Conservation (phyloP, 2,329 filamentous ascomycete genomes). For the Talaromyces atroroseus region DNA sequence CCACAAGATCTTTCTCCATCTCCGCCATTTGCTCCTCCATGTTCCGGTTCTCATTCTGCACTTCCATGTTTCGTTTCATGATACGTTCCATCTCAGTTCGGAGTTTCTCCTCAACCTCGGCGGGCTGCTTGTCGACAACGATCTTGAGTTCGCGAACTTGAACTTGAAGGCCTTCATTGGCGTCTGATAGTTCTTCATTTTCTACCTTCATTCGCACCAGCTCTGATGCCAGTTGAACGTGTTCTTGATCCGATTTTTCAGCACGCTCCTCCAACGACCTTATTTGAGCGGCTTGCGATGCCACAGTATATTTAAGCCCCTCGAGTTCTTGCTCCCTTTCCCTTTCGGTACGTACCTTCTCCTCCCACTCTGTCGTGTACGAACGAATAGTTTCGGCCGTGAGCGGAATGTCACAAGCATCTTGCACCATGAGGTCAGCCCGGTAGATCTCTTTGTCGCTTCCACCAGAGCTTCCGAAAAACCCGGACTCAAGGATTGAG, state of each 20-base stretch:
- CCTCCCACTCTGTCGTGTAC: slow-evolving; percentile 87
- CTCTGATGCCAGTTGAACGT: slow-evolving; percentile 84
- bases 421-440: slow-evolving; percentile 85
- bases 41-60: slow-evolving; percentile 85
- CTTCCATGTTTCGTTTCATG: slow-evolving; percentile 86
- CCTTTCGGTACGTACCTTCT: slow-evolving; percentile 75
- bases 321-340: slow-evolving; percentile 79
- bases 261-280: slow-evolving; percentile 81
- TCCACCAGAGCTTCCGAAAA: slow-evolving; percentile 86
- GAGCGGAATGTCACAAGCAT: slow-evolving; percentile 83
- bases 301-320: slow-evolving; percentile 61
- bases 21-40: slow-evolving; percentile 86
- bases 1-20: slow-evolving; percentile 86
- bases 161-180: slow-evolving; percentile 79
- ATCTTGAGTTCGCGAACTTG: slow-evolving; percentile 80
- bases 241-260: slow-evolving; percentile 82
- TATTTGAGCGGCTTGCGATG: slow-evolving; percentile 66
- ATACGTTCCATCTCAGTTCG: slow-evolving; percentile 82
- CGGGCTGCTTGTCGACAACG: slow-evolving; percentile 83
- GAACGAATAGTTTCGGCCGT: slow-evolving; percentile 73
- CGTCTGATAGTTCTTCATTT: slow-evolving; percentile 81
- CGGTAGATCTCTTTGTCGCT: slow-evolving; percentile 94
- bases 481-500: slow-evolving; percentile 90
- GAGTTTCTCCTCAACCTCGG: slow-evolving; percentile 77
- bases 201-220: slow-evolving; percentile 88